Conservation (phyloP, 1,139 yeast species). For the Suhomyces coccinellae region DNA sequence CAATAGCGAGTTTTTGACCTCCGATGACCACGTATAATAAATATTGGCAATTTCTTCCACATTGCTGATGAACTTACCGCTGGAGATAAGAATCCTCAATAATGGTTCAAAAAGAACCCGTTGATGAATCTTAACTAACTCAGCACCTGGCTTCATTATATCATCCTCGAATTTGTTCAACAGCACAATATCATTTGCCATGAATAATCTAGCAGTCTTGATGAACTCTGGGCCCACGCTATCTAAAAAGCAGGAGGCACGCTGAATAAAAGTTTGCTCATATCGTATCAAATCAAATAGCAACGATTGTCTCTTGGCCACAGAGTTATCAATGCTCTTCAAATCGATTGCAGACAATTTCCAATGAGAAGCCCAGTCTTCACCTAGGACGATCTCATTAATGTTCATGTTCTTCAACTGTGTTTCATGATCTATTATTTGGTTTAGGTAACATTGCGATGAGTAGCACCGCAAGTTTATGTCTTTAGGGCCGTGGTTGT, state of each 20-base stretch:
- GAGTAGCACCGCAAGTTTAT: conserved; percentile 38
- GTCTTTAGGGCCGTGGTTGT: conserved; percentile 23
- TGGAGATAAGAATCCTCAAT: conserved; percentile 39
- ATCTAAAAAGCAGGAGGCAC: conserved; percentile 66
- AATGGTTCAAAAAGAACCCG: conserved; percentile 57
- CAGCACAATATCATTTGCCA: conserved; percentile 31
- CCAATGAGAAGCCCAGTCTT: conserved; percentile 82
- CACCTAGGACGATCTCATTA: conserved; percentile 41
- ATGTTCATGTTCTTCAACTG: conserved; percentile 36
- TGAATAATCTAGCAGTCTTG: conserved; percentile 50
- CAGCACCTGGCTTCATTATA: conserved; percentile 61
- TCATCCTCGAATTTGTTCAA: conserved; percentile 55
- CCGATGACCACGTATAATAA: conserved; percentile 64
- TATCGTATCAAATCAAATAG: conserved; percentile 74
- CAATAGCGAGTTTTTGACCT: conserved; percentile 55
- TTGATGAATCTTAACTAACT: conserved; percentile 61
- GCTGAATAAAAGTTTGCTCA: conserved; percentile 72
- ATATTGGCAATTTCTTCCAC: conserved; percentile 56
- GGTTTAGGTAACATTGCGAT: conserved; percentile 38
- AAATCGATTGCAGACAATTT: conserved; percentile 58
- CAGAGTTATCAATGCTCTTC: conserved; percentile 52
- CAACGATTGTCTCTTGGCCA: conserved; percentile 69
- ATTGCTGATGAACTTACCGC: conserved; percentile 67
- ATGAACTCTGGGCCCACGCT: conserved; percentile 46
- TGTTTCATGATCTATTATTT: conserved; percentile 37